phyloP scores from a whole-genome alignment of 2,329 filamentous ascomycete genomes.

The Sporothrix humicola region DNA sequence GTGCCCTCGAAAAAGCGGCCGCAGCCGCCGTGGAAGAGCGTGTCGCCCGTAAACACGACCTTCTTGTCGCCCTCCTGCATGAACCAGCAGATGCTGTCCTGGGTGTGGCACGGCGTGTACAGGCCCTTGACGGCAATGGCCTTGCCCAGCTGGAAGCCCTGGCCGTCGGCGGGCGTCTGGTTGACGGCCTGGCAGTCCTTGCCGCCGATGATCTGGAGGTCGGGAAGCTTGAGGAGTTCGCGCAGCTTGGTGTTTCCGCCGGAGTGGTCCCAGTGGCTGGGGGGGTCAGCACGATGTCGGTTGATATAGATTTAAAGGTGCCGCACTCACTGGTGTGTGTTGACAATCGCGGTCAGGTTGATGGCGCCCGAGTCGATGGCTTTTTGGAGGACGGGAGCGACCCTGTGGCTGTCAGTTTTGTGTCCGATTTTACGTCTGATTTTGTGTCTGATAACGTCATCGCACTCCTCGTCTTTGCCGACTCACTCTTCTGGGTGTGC shows the following conservation, averaged over 20 bases:
- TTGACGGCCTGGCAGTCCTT: constrained; percentile 79
- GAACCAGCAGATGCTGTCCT: constrained; percentile 96
- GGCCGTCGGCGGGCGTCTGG: constrained; percentile 73
- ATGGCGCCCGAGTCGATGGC: constrained; percentile 73
- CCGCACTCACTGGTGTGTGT: constrained; percentile 86
- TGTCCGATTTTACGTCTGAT: too few species aligned
- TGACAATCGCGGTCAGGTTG: constrained; percentile 87
- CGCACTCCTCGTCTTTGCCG: too few species aligned
- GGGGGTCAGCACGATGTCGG: neutral
- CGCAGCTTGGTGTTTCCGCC: constrained; percentile 83
- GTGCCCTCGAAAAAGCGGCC: constrained; percentile 95
- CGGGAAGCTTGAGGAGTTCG: constrained; percentile 58
- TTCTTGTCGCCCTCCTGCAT: constrained; percentile 78
- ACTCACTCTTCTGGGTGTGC: constrained; percentile 77
- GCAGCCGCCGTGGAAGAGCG: constrained; percentile 92
- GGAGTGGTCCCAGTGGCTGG: constrained; percentile 89
- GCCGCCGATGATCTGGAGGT: constrained; percentile 82
- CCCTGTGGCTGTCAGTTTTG: constrained; percentile 48
- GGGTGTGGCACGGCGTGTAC: constrained; percentile 97
- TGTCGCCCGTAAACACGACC: constrained; percentile 94
- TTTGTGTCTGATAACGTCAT: neutral
- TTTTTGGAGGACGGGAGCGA: constrained; percentile 70
- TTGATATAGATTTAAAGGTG: neutral
- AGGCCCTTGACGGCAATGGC: constrained; percentile 81
- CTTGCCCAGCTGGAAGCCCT: constrained; percentile 79